Percentiles rank a stretch among this genome's conserved stretches.
These are phyloP conservation scores for Pythium coloratum DNA, from an alignment of 352 stramenopile genomes.

Conservation along the genomic window DNA sequence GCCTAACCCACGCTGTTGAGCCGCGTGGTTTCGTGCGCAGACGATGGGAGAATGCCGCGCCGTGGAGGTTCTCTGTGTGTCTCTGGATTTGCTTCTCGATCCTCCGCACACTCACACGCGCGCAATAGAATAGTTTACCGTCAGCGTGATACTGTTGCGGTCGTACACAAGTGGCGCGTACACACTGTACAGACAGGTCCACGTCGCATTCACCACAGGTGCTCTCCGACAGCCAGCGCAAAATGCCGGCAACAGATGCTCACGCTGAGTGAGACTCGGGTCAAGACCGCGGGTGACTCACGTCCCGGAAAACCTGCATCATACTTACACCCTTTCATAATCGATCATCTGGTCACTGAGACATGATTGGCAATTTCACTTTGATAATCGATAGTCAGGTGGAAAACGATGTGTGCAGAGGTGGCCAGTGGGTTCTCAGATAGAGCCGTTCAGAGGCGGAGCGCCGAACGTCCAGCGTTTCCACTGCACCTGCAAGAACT, in stretches of 20 bases:
- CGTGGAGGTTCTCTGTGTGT: too few relatives aligned
- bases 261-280: neutral
- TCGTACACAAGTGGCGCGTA: too few relatives aligned
- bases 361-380: neutral
- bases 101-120: too few relatives aligned
- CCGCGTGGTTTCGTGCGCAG: too few relatives aligned
- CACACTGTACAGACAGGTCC: too few relatives aligned
- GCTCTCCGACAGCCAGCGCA: neutral
- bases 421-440: neutral
- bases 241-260: constrained; percentile 1
- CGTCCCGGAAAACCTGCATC: neutral
- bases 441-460: neutral
- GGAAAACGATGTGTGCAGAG: neutral
- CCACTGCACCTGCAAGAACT: neutral
- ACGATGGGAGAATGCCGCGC: too few relatives aligned
- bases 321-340: neutral
- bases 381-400: neutral
- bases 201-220: neutral
- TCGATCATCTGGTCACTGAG: too few relatives aligned
- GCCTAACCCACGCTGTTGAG: too few relatives aligned
- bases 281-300: neutral
- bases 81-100: too few relatives aligned
- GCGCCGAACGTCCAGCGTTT: too few relatives aligned
- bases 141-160: too few relatives aligned
- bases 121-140: too few relatives aligned